A percentile compares a stretch with the other conserved stretches of the same genome.
phyloP scores from a whole-genome alignment of 2,329 filamentous ascomycete species.

The Tricladium varicosporioides region DNA sequence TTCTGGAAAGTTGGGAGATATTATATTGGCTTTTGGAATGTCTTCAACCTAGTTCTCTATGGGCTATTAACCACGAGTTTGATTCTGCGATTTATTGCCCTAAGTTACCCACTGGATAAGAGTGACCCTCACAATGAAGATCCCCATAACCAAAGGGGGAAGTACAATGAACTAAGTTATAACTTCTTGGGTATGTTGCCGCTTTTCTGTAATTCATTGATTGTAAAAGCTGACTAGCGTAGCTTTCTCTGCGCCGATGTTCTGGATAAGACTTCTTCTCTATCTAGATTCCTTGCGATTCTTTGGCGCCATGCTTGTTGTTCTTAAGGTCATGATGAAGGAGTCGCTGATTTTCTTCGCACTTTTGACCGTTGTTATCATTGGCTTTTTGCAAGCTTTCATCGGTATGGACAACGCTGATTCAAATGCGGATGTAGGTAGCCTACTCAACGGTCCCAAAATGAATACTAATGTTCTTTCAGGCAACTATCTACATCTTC shows the following conservation, averaged over 20 bases:
- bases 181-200: constrained; percentile 64
- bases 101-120: constrained; percentile 53
- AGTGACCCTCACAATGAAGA: constrained; percentile 32
- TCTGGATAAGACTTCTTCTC: constrained; percentile 88
- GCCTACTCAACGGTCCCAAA: neutral
- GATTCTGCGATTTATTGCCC: constrained; percentile 72
- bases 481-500: constrained; percentile 70
- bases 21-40: constrained; percentile 96
- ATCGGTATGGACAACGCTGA: constrained; percentile 86
- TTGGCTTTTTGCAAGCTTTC: constrained; percentile 91
- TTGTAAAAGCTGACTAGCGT: constrained; percentile 11
- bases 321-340: constrained; percentile 93
- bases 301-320: constrained; percentile 97
- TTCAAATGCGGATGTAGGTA: constrained; percentile 49
- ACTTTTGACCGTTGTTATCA: constrained; percentile 76
- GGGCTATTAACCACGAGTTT: constrained; percentile 75
- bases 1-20: constrained; percentile 91
- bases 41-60: constrained; percentile 87
- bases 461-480: neutral
- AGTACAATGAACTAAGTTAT: constrained; percentile 81
- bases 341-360: constrained; percentile 96
- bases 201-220: neutral
- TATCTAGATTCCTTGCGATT: constrained; percentile 94
- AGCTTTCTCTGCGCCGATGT: constrained; percentile 91
- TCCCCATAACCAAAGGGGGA: constrained; percentile 47